Base-by-base conservation (phyloP, 345 rosid species). In the Salix udensis region DNA sequence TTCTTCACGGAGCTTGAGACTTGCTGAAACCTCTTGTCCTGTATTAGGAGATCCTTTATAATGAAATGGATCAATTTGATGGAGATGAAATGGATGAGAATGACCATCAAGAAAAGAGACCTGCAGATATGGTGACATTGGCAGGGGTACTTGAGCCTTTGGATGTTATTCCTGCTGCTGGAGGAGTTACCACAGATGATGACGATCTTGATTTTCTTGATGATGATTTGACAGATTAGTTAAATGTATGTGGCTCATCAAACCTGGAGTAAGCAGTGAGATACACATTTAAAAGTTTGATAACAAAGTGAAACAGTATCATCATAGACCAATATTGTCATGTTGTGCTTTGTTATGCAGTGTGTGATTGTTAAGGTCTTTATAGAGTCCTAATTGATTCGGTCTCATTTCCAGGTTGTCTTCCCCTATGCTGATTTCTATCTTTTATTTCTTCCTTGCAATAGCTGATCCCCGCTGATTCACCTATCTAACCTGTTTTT, bases 191-290 rank as follows among this genome's bases (percentile, higher is more conserved):
- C 24, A 81, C 84, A 61, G 89, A 89, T 30, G 88, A 89, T n/a
- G 92, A 86, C 58, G 86, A 82, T 76, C 85, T 88, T 55, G 88
- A 84, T 81, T 88, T 90, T 80, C 79, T 88, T 73, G 86, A 86
- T 37, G 89, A 86, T 77, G 91, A 84, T 76, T 79, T 84, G 76
- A 87, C 88, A 3, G 88, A 89, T 61, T 74, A 73, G 77, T 70
- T 72, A n/a, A 4, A 70, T 28, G 26, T 50, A 28, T 13, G 46
- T 71, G 65, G 68, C 70, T 67, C 73, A 15, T 74, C 76, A 80
- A 46, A 55, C 71, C 72, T 44, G 79, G 75, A 74, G 85, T 83
- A 79, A 83, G 83, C 83, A 48, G 31, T 81, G 81, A 70, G 80
- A 85, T 74, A 30, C 55, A 74, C 34, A 15, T 74, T 44, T 50